Percentiles rank a stretch among this genome's conserved stretches.
phyloP scores from a whole-genome alignment of 371 early-diverging fungal genomes.

The Capillidium rhysosporum region DNA sequence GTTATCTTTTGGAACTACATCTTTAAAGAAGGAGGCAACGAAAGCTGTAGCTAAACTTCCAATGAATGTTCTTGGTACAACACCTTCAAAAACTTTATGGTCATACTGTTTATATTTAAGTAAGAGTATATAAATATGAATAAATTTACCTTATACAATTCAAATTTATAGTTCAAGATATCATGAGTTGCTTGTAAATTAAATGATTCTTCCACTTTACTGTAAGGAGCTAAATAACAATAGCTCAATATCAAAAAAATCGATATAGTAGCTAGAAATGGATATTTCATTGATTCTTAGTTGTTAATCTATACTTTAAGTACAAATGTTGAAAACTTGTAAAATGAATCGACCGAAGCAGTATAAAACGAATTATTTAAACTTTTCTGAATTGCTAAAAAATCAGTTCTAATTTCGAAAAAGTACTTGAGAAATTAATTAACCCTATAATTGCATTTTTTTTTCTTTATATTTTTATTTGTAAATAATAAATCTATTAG shows the following conservation, averaged over 20 bases:
- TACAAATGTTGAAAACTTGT: no score
- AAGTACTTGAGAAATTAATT: no score
- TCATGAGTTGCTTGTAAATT: conserved; percentile 84
- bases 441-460: no score
- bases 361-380: no score
- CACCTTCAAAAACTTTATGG: conserved; percentile 77
- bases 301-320: no score
- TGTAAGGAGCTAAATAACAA: conserved; percentile 42
- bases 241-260: conserved; percentile 19
- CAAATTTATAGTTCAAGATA: conserved; percentile 30
- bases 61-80: conserved; percentile 80
- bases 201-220: conserved; percentile 94
- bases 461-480: no score
- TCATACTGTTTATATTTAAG: conserved; percentile 26
- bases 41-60: neutral
- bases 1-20: neutral
- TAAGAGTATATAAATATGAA: neutral
- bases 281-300: no score
- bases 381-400: no score
- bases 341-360: no score
- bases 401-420: no score
- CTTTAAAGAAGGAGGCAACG: neutral
- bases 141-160: conserved; percentile 14
- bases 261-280: neutral
- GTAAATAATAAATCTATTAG: no score